These are phyloP conservation scores for Penicillium roqueforti DNA, from an alignment of 495 filamentous ascomycete species.

Conservation along the genomic window DNA sequence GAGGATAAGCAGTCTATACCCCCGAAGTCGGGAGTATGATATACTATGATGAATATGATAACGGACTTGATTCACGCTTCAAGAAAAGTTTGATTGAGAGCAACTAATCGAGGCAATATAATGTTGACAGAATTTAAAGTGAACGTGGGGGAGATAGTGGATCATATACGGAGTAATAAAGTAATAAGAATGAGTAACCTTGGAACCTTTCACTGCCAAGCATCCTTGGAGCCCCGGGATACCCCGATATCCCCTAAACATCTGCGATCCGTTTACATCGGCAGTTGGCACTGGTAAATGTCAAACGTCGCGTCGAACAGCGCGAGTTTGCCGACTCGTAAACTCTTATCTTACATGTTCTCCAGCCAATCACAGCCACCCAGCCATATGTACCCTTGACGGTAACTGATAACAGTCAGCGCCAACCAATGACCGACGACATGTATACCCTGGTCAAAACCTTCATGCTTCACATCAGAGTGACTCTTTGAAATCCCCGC, in stretches of 20 bases:
- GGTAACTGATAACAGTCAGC: constrained; percentile 6
- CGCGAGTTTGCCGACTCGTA: background rate
- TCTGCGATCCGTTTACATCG: background rate
- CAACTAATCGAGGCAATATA: too few species aligned
- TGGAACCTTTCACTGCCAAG: background rate
- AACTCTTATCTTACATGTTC: constrained; percentile 2
- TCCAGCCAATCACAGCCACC: constrained; percentile 4
- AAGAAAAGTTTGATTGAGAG: too few species aligned
- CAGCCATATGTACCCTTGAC: background rate
- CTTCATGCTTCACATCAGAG: background rate
- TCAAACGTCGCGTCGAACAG: background rate
- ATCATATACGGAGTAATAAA: background rate
- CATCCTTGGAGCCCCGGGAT: background rate
- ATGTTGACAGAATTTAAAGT: background rate
- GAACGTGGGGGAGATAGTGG: constrained; percentile 1
- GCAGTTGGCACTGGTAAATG: background rate
- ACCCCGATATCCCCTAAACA: background rate
- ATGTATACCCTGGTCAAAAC: background rate
- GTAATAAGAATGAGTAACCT: constrained; percentile 6
- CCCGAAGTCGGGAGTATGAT: background rate
- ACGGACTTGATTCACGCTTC: background rate
- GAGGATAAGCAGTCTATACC: background rate
- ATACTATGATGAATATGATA: background rate
- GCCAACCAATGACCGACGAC: constrained; percentile 3
- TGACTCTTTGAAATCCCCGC: background rate